Conservation (phyloP, 192 early-diverging fungal species). For the Coemansia sp. region DNA sequence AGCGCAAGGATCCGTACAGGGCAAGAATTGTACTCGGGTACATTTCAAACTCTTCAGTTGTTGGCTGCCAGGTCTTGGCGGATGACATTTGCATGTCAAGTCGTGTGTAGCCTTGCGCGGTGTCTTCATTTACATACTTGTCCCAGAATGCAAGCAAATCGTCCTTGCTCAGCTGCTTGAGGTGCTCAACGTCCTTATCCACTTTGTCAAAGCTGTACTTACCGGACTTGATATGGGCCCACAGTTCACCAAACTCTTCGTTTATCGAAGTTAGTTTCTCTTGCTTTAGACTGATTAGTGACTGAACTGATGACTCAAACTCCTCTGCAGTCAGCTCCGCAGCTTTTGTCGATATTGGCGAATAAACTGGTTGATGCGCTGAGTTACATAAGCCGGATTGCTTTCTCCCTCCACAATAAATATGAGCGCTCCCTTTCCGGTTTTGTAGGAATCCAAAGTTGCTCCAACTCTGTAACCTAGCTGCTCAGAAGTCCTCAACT, state of each 20-base stretch:
- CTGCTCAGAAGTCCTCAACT: slow-evolving; percentile 87
- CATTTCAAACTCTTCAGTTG: not conserved
- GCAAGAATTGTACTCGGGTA: not conserved
- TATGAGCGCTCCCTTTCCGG: slow-evolving; percentile 33
- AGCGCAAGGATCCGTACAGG: not conserved
- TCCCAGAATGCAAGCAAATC: slow-evolving; percentile 41
- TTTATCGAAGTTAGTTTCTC: slow-evolving; percentile 72
- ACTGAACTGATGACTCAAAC: slow-evolving; percentile 62
- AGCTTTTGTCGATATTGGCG: slow-evolving; percentile 49
- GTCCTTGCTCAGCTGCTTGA: slow-evolving; percentile 19
- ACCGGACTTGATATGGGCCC: slow-evolving; percentile 62
- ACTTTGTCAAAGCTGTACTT: slow-evolving; percentile 76
- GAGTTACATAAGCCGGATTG: slow-evolving; percentile 76
- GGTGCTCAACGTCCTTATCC: slow-evolving; percentile 5
- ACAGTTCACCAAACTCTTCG: slow-evolving; percentile 64
- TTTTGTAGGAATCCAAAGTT: not conserved
- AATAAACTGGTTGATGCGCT: slow-evolving; percentile 79
- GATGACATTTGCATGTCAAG: slow-evolving; percentile 1
- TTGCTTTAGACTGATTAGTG: slow-evolving; percentile 60
- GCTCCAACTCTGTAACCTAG: slow-evolving; percentile 61
- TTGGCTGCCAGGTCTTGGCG: not conserved
- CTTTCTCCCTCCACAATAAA: slow-evolving; percentile 82
- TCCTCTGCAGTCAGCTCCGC: slow-evolving; percentile 58
- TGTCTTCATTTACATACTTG: slow-evolving; percentile 33
- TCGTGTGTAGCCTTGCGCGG: slow-evolving; percentile 6